Percentiles rank a stretch among this genome's conserved stretches.
phyloP scores from a whole-genome alignment of 805 yeast species.

The Metschnikowia arizonensis region DNA sequence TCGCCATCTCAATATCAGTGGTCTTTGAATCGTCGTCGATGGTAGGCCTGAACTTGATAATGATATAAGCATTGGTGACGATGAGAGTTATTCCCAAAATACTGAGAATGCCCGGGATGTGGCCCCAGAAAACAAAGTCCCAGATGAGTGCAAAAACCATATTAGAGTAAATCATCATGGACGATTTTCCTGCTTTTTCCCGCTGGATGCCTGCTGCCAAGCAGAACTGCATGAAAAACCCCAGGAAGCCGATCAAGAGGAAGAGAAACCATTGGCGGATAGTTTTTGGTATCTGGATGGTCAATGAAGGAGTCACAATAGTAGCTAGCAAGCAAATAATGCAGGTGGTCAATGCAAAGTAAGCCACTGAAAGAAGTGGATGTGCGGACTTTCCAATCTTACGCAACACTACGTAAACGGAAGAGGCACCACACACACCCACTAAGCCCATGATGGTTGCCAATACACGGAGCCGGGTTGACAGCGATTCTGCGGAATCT shows the following conservation, averaged over 20 bases:
- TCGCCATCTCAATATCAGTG: conserved; percentile 7
- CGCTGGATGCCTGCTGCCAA: conserved; percentile 80
- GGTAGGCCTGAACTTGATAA: conserved; percentile 49
- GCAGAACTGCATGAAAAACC: conserved; percentile 77
- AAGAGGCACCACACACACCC: conserved; percentile 67
- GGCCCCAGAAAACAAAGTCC: conserved; percentile 70
- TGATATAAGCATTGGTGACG: conserved; percentile 57
- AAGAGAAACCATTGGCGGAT: conserved; percentile 63
- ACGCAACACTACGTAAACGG: conserved; percentile 66
- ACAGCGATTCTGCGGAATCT: conserved; percentile 46
- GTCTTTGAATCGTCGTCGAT: conserved; percentile 5
- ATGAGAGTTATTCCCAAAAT: conserved; percentile 67
- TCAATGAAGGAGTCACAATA: conserved; percentile 51
- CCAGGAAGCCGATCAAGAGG: conserved; percentile 61
- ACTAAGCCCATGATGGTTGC: conserved; percentile 62
- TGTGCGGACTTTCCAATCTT: conserved; percentile 76
- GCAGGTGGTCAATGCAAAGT: conserved; percentile 61
- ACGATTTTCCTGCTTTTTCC: conserved; percentile 71
- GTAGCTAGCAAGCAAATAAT: conserved; percentile 53
- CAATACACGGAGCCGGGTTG: conserved; percentile 51
- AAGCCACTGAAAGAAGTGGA: conserved; percentile 73
- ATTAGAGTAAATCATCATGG: conserved; percentile 71
- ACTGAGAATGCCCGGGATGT: conserved; percentile 66
- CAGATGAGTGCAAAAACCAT: conserved; percentile 74
- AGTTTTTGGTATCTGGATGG: conserved; percentile 60